These are phyloP conservation scores for Austropuccinia psidii DNA, from an alignment of 1,284 basidiomycete genomes.

Conservation along the genomic window DNA sequence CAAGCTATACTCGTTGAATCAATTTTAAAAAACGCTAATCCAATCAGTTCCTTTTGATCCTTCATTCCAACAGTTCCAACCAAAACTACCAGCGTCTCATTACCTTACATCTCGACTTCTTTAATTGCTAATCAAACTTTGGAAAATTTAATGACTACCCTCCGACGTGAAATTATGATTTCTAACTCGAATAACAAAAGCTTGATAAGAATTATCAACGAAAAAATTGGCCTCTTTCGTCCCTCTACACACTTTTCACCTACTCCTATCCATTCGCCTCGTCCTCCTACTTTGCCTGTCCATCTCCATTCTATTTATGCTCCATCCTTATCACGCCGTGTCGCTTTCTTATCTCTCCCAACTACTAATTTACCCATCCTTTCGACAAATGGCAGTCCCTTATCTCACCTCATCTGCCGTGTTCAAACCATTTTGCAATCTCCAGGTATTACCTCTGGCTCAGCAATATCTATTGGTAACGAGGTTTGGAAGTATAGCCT, in stretches of 20 bases:
- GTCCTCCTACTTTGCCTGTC: neutral
- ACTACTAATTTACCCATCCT: neutral
- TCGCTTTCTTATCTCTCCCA: neutral
- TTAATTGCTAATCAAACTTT: constrained; percentile 17
- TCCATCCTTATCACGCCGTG: neutral
- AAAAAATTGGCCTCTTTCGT: constrained; percentile 21
- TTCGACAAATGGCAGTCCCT: neutral
- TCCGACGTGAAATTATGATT: constrained; percentile 20
- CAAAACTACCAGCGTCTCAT: constrained; percentile 3
- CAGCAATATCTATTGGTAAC: neutral
- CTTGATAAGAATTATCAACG: constrained; percentile 16
- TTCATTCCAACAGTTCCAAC: constrained; percentile 8
- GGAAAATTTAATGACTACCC: constrained; percentile 19
- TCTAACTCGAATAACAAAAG: neutral
- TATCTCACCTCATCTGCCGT: neutral
- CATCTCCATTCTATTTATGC: constrained; percentile 32
- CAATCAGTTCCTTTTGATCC: neutral
- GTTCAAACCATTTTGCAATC: neutral
- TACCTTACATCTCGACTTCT: constrained; percentile 21
- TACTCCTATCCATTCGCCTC: neutral
- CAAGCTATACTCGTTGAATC: neutral
- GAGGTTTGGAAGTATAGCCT: constrained; percentile 1
- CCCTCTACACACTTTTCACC: neutral
- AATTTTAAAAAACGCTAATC: neutral
- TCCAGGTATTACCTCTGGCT: neutral